phyloP scores from a whole-genome alignment of 176 grass and related monocot genomes.

The Themeda triandra region DNA sequence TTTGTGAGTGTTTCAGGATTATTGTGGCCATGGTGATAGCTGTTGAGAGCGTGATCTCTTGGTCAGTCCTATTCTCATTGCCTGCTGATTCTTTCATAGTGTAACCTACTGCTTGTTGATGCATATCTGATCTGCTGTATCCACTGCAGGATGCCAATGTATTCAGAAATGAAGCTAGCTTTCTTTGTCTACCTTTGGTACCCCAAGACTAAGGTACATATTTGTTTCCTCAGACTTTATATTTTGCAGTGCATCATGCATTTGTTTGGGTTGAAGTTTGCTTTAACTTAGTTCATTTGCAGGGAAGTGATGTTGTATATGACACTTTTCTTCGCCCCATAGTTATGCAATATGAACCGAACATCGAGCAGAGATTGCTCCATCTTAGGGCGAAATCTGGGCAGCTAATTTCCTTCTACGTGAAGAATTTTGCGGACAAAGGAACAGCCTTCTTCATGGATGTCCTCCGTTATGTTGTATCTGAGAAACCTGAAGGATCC shows the following conservation, averaged over 20 bases:
- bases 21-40: conserved; percentile 82
- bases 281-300: conserved; percentile 18
- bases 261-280: background rate
- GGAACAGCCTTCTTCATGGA: conserved; percentile 76
- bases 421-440: conserved; percentile 84
- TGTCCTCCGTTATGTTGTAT: conserved; percentile 61
- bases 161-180: conserved; percentile 85
- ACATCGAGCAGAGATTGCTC: conserved; percentile 80
- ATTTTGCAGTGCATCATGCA: background rate
- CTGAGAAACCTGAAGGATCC: conserved; percentile 53
- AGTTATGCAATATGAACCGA: conserved; percentile 97
- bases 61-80: conserved; percentile 46
- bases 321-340: conserved; percentile 82
- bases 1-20: conserved; percentile 63
- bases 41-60: conserved; percentile 65
- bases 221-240: background rate
- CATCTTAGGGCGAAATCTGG: conserved; percentile 72
- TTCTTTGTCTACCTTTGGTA: conserved; percentile 97
- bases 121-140: background rate
- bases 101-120: background rate
- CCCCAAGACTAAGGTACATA: conserved; percentile 87
- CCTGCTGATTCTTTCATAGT: background rate
- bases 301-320: conserved; percentile 89
- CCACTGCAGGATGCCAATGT: conserved; percentile 85
- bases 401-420: conserved; percentile 70